Conservation (phyloP, 768 basidiomycete species). For the Boletales sp. region DNA sequence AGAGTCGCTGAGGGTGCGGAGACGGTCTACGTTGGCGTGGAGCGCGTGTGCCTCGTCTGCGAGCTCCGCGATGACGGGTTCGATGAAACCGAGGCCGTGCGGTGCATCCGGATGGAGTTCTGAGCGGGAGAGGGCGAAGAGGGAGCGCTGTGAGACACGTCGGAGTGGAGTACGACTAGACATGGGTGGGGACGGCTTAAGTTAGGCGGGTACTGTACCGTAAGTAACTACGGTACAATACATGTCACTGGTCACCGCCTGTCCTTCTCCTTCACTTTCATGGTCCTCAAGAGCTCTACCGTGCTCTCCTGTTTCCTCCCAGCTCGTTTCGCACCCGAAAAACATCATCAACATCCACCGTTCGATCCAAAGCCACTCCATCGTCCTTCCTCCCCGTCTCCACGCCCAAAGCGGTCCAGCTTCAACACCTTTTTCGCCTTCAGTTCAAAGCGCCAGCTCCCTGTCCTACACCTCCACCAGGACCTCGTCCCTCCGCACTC, state of each 20-base stretch:
- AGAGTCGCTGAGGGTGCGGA: conserved; percentile 69
- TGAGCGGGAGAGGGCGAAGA: conserved; percentile 81
- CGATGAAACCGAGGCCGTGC: conserved; percentile 81
- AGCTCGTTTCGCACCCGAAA: conserved; percentile 26
- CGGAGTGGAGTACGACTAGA: conserved; percentile 73
- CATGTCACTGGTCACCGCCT: too few species aligned
- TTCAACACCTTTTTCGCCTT: conserved; percentile 28
- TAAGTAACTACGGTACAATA: too few species aligned
- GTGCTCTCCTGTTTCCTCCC: conserved; percentile 37
- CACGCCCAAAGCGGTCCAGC: conserved; percentile 42
- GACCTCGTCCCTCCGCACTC: conserved; percentile 5
- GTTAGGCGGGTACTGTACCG: too few species aligned
- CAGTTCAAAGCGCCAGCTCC: conserved; percentile 21
- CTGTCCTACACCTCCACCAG: not conserved
- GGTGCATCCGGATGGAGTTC: conserved; percentile 66
- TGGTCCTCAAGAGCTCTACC: conserved; percentile 34
- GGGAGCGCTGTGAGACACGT: conserved; percentile 88
- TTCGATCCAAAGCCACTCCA: too few species aligned
- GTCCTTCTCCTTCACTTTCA: conserved; percentile 15
- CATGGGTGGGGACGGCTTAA: too few species aligned
- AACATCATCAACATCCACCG: too few species aligned
- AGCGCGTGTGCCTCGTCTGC: conserved; percentile 84
- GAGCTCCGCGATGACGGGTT: conserved; percentile 80
- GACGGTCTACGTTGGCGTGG: conserved; percentile 67
- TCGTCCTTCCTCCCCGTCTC: conserved; percentile 14